Conservation (phyloP, 306 rosid genomes). For the Ochetophila trinervis region DNA sequence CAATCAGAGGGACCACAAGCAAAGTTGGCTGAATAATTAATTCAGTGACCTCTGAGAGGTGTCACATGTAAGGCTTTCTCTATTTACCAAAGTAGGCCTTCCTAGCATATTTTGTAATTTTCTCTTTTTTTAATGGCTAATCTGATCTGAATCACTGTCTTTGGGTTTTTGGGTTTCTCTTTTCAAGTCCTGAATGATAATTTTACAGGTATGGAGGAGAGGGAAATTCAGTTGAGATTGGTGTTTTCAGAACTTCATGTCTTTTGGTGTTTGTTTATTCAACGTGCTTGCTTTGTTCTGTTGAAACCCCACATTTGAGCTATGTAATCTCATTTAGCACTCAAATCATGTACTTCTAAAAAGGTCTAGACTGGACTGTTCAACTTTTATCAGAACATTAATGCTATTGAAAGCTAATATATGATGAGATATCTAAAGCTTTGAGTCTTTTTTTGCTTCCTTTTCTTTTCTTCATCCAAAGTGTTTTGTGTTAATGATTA, state of each 20-base stretch:
- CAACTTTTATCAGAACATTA: constrained; percentile 33
- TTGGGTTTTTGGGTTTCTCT: background rate
- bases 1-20: constrained; percentile 39
- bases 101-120: constrained; percentile 15
- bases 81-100: constrained; percentile 44
- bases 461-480: constrained; percentile 4
- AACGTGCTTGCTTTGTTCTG: constrained; percentile 11
- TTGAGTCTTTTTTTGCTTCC: constrained; percentile 17
- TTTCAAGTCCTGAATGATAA: constrained; percentile 10
- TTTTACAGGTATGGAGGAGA: constrained; percentile 8
- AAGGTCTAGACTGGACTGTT: constrained; percentile 2
- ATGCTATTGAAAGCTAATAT: constrained; percentile 36
- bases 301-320: constrained; percentile 21
- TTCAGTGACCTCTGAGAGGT: constrained; percentile 6
- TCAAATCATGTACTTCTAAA: constrained; percentile 13
- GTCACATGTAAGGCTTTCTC: constrained; percentile 41
- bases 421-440: constrained; percentile 12
- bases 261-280: constrained; percentile 7
- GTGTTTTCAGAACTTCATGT: background rate
- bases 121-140: constrained; percentile 1
- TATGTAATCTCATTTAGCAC: constrained; percentile 18
- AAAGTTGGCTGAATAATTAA: constrained; percentile 25
- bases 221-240: background rate
- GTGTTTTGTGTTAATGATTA: constrained; percentile 39
- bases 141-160: constrained; percentile 24